Evolutionary conservation across 148 eudicot genomes (phyloP).

Genomic region (Pharnaceum exiguum): DNA sequence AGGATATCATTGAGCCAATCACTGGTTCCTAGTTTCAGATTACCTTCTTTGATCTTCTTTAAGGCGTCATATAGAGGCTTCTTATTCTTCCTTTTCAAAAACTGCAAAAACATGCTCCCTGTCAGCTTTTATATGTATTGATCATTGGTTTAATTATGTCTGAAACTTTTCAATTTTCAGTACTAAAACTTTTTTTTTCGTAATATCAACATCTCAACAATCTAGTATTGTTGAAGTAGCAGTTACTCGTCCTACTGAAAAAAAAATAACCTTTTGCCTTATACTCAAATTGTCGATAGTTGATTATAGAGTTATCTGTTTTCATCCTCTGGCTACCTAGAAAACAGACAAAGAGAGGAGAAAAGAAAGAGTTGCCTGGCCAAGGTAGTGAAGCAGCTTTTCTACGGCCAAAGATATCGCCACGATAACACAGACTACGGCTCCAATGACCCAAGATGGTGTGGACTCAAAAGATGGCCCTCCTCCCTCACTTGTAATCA

Average conservation of each 20-base stretch:
- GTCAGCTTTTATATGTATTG: background rate
- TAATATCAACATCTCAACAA: no score
- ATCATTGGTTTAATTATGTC: background rate
- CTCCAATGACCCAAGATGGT: background rate
- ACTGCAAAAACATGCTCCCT: background rate
- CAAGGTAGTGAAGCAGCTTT: background rate
- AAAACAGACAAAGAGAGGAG: background rate
- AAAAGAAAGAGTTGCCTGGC: background rate
- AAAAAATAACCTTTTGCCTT: no score
- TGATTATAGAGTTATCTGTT: background rate
- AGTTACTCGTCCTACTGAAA: no score
- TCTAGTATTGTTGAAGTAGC: no score
- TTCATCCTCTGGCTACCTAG: background rate
- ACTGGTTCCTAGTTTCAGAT: no score
- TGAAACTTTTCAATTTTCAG: no score
- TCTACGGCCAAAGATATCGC: background rate
- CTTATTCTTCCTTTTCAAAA: background rate
- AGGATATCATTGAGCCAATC: no score
- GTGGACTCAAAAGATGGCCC: background rate
- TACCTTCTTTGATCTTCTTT: background rate
- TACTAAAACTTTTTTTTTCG: no score
- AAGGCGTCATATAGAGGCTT: background rate
- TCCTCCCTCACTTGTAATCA: background rate
- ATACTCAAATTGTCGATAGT: no score
- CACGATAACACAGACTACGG: background rate